Percentiles rank a stretch among this genome's conserved stretches.
Conservation (phyloP, 2,329 filamentous ascomycete species). For the Fonsecaea nubica region DNA sequence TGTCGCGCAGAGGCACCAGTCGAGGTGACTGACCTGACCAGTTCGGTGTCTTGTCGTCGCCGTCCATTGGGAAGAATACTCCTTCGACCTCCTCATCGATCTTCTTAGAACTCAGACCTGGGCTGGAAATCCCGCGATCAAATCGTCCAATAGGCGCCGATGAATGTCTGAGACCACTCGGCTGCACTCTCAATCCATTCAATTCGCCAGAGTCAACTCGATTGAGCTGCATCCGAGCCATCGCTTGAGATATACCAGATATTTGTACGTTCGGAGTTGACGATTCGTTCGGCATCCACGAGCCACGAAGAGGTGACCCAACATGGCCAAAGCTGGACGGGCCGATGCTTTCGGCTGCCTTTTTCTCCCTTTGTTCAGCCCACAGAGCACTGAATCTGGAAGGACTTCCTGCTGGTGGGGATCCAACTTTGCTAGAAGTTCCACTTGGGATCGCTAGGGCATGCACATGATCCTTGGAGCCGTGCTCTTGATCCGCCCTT, state of each 20-base stretch:
- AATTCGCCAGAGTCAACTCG: slow-evolving; percentile 46
- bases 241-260: slow-evolving; percentile 41
- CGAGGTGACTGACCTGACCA: slow-evolving; percentile 35
- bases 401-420: slow-evolving; percentile 62
- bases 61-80: slow-evolving; percentile 59
- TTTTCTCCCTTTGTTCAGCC: slow-evolving; percentile 59
- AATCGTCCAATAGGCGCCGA: slow-evolving; percentile 44
- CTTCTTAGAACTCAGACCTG: slow-evolving; percentile 53
- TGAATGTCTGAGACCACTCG: slow-evolving; percentile 48
- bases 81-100: slow-evolving; percentile 57
- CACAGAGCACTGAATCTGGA: slow-evolving; percentile 68
- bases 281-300: slow-evolving; percentile 47
- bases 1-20: slow-evolving; percentile 34
- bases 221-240: slow-evolving; percentile 48
- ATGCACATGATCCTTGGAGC: slow-evolving; percentile 54
- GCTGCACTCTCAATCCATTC: slow-evolving; percentile 27
- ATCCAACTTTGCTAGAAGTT: slow-evolving; percentile 59
- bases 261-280: slow-evolving; percentile 31
- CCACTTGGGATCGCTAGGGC: slow-evolving; percentile 59
- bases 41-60: slow-evolving; percentile 51
- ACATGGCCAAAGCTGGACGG: slow-evolving; percentile 64
- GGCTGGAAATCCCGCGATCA: slow-evolving; percentile 55
- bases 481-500: slow-evolving; percentile 61
- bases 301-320: slow-evolving; percentile 70
- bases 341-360: slow-evolving; percentile 56